A percentile compares a stretch with the other conserved stretches of the same genome.
phyloP scores from a whole-genome alignment of 768 basidiomycete genomes.

The Suillus decipiens region DNA sequence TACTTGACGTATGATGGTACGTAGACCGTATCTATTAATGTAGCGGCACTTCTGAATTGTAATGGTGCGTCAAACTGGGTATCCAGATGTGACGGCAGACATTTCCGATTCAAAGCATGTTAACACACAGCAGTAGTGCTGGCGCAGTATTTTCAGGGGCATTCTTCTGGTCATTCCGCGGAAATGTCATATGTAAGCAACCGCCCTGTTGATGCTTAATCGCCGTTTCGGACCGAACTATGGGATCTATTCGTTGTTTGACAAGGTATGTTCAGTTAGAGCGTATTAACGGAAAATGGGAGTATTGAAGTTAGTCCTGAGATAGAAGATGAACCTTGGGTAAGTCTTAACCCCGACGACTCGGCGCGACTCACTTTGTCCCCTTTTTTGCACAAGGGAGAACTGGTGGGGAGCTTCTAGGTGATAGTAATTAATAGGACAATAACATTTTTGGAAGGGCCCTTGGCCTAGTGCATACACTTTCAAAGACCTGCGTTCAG shows the following conservation, averaged over 20 bases:
- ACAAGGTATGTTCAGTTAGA: neutral
- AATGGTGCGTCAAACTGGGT: neutral
- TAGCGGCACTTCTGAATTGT: neutral
- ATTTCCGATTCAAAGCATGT: neutral
- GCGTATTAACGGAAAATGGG: slow-evolving; percentile 3
- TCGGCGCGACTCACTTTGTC: neutral
- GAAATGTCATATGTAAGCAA: slow-evolving; percentile 1
- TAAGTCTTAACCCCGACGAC: neutral
- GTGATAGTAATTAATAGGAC: neutral
- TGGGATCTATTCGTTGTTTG: neutral
- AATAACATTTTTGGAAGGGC: neutral
- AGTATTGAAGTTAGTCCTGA: slow-evolving; percentile 5
- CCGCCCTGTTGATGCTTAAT: neutral
- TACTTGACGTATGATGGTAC: neutral
- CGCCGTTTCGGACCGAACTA: slow-evolving; percentile 5
- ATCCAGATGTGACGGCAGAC: neutral
- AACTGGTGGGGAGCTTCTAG: neutral
- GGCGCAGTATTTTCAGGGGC: neutral
- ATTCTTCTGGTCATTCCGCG: slow-evolving; percentile 2
- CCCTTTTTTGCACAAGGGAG: no score
- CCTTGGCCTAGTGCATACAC: neutral
- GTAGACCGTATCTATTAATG: neutral
- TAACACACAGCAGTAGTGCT: neutral
- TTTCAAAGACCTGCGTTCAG: neutral
- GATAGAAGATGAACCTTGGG: neutral